These are phyloP conservation scores for Penicillium olsonii DNA, from an alignment of 2,329 filamentous ascomycete genomes.

Conservation along the genomic window DNA sequence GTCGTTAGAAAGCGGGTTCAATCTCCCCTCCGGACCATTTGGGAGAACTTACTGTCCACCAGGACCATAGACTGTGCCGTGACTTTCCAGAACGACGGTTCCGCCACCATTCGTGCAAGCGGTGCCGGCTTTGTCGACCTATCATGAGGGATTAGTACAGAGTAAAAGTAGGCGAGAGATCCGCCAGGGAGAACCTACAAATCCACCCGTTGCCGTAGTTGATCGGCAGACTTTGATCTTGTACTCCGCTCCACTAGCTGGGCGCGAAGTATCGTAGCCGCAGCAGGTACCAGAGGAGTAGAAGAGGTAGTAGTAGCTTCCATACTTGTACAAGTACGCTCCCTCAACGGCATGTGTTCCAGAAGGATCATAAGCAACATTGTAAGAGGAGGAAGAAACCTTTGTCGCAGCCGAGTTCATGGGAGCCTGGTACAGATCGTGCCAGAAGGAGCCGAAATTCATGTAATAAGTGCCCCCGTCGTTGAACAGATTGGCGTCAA, in stretches of 20 bases:
- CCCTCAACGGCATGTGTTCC: constrained; percentile 60
- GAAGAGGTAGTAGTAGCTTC: constrained; percentile 65
- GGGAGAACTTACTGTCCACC: constrained; percentile 61
- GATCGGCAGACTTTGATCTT: constrained; percentile 67
- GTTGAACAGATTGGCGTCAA: constrained; percentile 59
- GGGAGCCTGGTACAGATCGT: constrained; percentile 61
- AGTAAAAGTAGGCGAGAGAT: not conserved
- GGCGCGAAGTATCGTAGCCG: constrained; percentile 52
- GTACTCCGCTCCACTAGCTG: constrained; percentile 63
- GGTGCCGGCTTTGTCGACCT: constrained; percentile 55
- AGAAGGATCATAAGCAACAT: constrained; percentile 57
- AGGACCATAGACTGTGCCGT: constrained; percentile 64
- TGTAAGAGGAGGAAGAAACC: constrained; percentile 39
- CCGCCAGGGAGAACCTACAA: constrained; percentile 41
- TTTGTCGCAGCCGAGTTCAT: constrained; percentile 44
- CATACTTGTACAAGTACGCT: constrained; percentile 57
- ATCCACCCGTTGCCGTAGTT: constrained; percentile 53
- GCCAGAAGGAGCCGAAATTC: constrained; percentile 71
- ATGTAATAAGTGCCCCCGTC: constrained; percentile 49
- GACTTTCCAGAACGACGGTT: constrained; percentile 60
- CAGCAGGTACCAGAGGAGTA: constrained; percentile 65
- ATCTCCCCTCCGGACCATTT: not conserved
- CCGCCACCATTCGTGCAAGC: constrained; percentile 61
- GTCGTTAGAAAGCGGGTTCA: constrained; percentile 3
- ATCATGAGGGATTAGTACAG: not conserved